Conservation (phyloP, 768 basidiomycete genomes). For the Zangia roseola region DNA sequence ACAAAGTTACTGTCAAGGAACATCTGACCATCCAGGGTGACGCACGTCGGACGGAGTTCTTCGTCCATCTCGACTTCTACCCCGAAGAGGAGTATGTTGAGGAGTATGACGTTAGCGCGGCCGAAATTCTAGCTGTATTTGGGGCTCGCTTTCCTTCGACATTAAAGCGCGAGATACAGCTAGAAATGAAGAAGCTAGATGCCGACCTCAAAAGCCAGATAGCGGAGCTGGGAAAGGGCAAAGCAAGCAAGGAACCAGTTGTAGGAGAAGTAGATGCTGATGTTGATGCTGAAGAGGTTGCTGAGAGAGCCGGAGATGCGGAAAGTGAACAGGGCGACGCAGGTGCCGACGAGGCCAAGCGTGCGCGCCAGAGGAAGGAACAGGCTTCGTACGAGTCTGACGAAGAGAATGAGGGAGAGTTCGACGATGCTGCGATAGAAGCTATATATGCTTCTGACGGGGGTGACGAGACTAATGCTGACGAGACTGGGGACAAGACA, state of each 20-base stretch:
- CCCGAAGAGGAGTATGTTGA: constrained; percentile 77
- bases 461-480: constrained; percentile 38
- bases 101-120: constrained; percentile 75
- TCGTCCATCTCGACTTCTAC: constrained; percentile 80
- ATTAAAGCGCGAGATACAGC: constrained; percentile 82
- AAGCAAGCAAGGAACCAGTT: constrained; percentile 42
- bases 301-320: constrained; percentile 53
- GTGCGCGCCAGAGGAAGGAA: constrained; percentile 66
- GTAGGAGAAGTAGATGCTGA: constrained; percentile 50
- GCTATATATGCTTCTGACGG: constrained; percentile 55
- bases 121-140: constrained; percentile 73
- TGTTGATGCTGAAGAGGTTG: constrained; percentile 44
- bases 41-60: constrained; percentile 76
- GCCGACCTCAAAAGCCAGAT: constrained; percentile 77
- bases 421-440: constrained; percentile 58
- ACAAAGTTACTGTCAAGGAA: constrained; percentile 81
- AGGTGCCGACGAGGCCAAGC: constrained; percentile 79
- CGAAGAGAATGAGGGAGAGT: constrained; percentile 46
- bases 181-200: constrained; percentile 84
- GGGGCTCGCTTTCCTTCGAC: constrained; percentile 71
- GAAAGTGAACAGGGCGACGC: constrained; percentile 79
- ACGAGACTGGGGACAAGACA: constrained; percentile 22
- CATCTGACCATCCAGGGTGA: constrained; percentile 62
- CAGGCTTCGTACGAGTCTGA: constrained; percentile 70
- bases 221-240: constrained; percentile 81